A percentile compares a stretch with the other conserved stretches of the same genome.
Conservation (phyloP, 192 early-diverging fungal species). For the Backusella macrospora region DNA sequence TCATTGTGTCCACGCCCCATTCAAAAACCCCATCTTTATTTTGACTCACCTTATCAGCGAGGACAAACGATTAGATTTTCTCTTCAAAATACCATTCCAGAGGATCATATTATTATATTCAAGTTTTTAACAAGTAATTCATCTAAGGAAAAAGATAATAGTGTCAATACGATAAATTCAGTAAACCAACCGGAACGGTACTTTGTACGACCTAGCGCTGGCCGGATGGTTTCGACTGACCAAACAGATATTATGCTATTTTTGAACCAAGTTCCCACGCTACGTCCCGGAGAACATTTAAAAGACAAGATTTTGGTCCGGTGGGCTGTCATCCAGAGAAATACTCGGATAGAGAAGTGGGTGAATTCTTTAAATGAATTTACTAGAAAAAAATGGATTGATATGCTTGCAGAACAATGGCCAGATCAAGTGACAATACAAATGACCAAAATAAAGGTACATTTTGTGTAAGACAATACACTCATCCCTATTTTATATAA, state of each 20-base stretch:
- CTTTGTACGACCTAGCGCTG: conserved; percentile 41
- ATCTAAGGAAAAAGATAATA: not conserved
- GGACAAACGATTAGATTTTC: conserved; percentile 28
- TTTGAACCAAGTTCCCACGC: conserved; percentile 31
- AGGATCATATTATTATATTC: conserved; percentile 35
- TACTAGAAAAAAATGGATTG: conserved; percentile 36
- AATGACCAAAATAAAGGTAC: conserved; percentile 36
- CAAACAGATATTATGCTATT: conserved; percentile 31
- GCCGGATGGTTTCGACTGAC: conserved; percentile 20
- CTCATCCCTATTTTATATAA: not conserved
- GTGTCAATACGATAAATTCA: not conserved
- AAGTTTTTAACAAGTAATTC: conserved; percentile 38
- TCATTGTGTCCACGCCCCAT: not conserved
- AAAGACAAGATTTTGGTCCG: conserved; percentile 39
- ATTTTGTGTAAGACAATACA: conserved; percentile 19
- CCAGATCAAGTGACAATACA: conserved; percentile 33
- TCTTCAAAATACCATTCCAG: conserved; percentile 25
- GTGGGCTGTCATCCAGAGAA: conserved; percentile 37
- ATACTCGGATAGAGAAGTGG: conserved; percentile 32
- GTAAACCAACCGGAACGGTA: conserved; percentile 27
- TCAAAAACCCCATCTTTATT: conserved; percentile 9
- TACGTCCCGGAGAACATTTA: conserved; percentile 21
- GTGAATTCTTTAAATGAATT: conserved; percentile 14
- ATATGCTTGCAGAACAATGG: conserved; percentile 38
- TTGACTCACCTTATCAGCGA: conserved; percentile 23